Evolutionary conservation across 805 yeast species (phyloP).

Genomic region (Candida sonorensis): DNA sequence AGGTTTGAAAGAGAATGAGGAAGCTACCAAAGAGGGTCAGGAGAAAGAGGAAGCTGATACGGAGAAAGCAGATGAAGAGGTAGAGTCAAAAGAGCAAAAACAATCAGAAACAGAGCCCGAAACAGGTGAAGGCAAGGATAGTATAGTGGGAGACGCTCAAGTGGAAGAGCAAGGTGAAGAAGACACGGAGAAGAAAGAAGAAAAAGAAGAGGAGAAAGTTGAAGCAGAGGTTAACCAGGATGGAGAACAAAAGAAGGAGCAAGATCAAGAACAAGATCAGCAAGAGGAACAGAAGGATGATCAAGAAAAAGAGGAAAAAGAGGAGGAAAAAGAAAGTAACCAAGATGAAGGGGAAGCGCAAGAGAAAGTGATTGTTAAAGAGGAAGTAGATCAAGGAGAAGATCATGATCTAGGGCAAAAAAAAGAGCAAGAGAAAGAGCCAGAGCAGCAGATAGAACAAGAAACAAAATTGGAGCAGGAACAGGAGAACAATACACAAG

Average conservation of each 20-base stretch:
- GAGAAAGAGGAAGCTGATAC: conserved; percentile 1
- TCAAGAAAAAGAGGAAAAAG: neutral
- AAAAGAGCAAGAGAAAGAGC: neutral
- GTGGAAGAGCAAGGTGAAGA: neutral
- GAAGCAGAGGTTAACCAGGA: neutral
- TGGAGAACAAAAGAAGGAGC: neutral
- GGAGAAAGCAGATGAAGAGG: neutral
- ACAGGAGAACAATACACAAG: neutral
- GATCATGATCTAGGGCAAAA: too few relatives aligned
- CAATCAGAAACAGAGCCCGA: neutral
- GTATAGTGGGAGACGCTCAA: too few relatives aligned
- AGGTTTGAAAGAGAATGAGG: conserved; percentile 2
- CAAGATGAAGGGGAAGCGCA: neutral
- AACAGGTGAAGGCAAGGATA: too few relatives aligned
- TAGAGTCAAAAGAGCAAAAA: too few relatives aligned
- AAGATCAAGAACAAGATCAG: too few relatives aligned
- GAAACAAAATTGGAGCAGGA: neutral
- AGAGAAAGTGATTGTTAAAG: neutral
- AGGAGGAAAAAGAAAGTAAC: neutral
- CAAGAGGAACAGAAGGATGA: neutral
- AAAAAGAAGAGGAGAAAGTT: neutral
- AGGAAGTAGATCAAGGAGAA: conserved; percentile 1
- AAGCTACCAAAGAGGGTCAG: neutral
- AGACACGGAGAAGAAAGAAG: neutral
- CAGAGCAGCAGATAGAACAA: neutral